Base-by-base conservation (phyloP, 2,329 filamentous ascomycete species). In the Cladosporium oxysporum region DNA sequence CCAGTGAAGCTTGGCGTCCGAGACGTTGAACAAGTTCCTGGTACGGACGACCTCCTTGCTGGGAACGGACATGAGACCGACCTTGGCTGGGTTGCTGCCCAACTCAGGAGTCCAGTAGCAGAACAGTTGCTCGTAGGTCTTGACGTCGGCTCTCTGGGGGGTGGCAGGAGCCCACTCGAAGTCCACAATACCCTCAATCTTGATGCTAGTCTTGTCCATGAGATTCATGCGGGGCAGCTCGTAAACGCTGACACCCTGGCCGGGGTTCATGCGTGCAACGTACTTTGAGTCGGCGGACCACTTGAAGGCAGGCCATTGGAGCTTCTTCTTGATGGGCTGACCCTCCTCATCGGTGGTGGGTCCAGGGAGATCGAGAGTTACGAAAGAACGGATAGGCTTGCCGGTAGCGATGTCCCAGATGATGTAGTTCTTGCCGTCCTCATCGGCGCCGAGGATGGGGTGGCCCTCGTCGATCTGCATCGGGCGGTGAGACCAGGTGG, bases 61-160 rank as follows among this genome's bases (percentile, higher is more conserved):
- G 7, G 95, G 95, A 71, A 99, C 88, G 81, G 89, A 93, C 94
- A 99, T 98, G 74, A 99, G 83, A 71, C 91, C 93, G 73, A 99
- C 95, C 84, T 96, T 96, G 74, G 95, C 95, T 50, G 95, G 96
- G 82, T 97, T 98, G 85, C 92, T 97, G 77, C 93, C 94, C 69
- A 98, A 92, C 80, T 99, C 95, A 58, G 95, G 95, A 26, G 95
- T 98, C 95, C 95, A 99, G 88, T 93, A 99, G 83, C 91, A 96
- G 81, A 99, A 89, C 5, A 99, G 87, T 79, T 98, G 95, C 83
- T 99, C 95, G 79, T 97, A 96, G 6, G 84, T 87, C 85, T 96
- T 97, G 80, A 96, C 81, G 63, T 92, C 89, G 2, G 97, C 93
- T 68, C 94, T 89, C 76, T 88, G 88, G 12, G 91, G 88, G 14